Conservation (phyloP, 805 yeast genomes). For the Candida orba region DNA sequence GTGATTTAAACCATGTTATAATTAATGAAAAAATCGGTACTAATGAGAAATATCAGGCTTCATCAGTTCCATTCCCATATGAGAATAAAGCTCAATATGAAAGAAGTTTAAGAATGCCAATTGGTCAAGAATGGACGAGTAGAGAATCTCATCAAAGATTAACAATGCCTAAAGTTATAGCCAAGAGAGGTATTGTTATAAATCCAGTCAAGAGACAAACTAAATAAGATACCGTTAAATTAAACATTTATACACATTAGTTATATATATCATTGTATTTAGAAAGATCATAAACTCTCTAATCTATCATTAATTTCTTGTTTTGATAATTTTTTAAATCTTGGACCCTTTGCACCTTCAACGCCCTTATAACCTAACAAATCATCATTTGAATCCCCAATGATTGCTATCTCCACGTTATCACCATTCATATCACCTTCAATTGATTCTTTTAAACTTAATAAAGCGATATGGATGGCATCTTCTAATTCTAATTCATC, state of each 20-base stretch:
- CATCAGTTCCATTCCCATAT: conserved; percentile 90
- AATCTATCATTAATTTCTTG: conserved; percentile 95
- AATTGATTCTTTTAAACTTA: conserved; percentile 91
- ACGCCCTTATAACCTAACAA: conserved; percentile 84
- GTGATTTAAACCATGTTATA: conserved; percentile 69
- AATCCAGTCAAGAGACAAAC: conserved; percentile 84
- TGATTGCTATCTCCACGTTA: conserved; percentile 85
- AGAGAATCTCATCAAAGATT: conserved; percentile 79
- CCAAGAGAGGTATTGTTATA: conserved; percentile 82
- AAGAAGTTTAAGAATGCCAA: conserved; percentile 87
- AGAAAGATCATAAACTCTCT: conserved; percentile 84
- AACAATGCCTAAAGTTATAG: conserved; percentile 82
- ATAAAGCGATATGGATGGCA: conserved; percentile 91
- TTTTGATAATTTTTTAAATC: conserved; percentile 75
- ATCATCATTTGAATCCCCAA: conserved; percentile 77
- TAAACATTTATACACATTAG: too few species aligned
- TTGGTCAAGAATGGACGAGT: conserved; percentile 95
- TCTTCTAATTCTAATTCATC: conserved; percentile 96
- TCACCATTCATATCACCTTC: conserved; percentile 98
- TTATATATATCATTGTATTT: too few species aligned
- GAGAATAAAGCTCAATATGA: conserved; percentile 94
- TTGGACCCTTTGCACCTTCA: conserved; percentile 70
- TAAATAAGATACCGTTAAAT: not conserved
- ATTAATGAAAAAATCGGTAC: conserved; percentile 87
- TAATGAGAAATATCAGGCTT: conserved; percentile 76